Conservation (phyloP, 2,329 filamentous ascomycete genomes). For the Emericellopsis atlantica region DNA sequence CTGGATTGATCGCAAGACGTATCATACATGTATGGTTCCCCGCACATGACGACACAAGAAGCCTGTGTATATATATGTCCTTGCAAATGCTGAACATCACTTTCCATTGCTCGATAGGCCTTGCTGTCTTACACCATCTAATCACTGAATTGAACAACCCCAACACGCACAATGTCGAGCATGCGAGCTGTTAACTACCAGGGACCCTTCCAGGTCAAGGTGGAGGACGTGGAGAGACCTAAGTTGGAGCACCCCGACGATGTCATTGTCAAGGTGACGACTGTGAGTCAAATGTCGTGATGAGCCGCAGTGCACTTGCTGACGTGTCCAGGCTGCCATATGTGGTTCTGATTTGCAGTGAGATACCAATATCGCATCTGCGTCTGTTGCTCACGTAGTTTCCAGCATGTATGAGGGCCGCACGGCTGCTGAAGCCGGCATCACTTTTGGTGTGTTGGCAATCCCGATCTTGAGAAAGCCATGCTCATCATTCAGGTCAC, state of each 20-base stretch:
- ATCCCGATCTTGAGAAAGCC: too few species aligned
- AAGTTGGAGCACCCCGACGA: conserved; percentile 52
- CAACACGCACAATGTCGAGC: conserved; percentile 5
- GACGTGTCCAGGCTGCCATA: conserved; percentile 25
- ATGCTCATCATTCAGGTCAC: conserved; percentile 20
- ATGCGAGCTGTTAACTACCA: conserved; percentile 55
- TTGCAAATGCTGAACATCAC: too few species aligned
- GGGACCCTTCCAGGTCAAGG: conserved; percentile 47
- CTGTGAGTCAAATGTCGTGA: conserved; percentile 23
- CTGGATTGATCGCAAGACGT: conserved; percentile 1
- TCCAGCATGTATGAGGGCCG: conserved; percentile 52
- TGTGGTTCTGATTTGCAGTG: conserved; percentile 38
- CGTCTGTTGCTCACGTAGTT: conserved; percentile 9
- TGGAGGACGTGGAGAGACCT: conserved; percentile 45
- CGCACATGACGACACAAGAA: too few species aligned
- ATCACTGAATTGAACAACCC: too few species aligned
- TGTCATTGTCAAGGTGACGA: conserved; percentile 53
- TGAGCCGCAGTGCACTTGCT: not conserved
- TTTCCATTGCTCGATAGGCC: too few species aligned
- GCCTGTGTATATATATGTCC: too few species aligned
- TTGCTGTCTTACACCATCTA: too few species aligned
- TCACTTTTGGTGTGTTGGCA: conserved; percentile 37
- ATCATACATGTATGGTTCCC: too few species aligned
- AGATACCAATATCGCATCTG: conserved; percentile 6
- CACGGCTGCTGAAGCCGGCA: conserved; percentile 47